Evolutionary conservation across 2,329 filamentous ascomycete genomes (phyloP).

Genomic region (Claviceps capensis): DNA sequence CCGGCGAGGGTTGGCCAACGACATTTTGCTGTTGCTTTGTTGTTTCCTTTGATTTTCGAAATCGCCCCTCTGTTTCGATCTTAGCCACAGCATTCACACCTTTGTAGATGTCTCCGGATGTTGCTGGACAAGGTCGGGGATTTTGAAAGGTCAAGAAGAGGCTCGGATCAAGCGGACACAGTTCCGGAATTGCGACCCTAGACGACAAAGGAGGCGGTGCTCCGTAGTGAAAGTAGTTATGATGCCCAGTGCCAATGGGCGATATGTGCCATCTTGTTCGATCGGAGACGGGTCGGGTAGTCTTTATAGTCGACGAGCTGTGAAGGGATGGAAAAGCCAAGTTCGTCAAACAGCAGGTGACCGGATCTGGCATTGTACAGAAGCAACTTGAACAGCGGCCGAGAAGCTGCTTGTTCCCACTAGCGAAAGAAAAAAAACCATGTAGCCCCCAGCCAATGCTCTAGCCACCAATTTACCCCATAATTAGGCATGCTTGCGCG

Average conservation of each 20-base stretch:
- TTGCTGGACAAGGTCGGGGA: too few species aligned
- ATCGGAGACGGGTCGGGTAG: neutral
- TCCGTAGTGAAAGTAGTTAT: neutral
- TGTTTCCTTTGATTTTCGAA: neutral
- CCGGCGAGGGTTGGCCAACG: conserved; percentile 1
- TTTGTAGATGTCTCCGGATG: neutral
- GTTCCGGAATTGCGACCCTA: too few species aligned
- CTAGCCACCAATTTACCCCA: neutral
- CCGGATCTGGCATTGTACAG: neutral
- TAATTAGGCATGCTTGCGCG: too few species aligned
- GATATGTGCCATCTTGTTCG: neutral
- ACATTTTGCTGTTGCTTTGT: neutral
- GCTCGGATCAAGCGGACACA: neutral
- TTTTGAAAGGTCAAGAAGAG: too few species aligned
- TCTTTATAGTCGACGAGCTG: conserved; percentile 4
- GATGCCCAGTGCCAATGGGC: neutral
- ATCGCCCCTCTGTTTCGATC: neutral
- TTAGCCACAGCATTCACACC: neutral
- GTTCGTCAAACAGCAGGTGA: neutral
- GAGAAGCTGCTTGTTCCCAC: neutral
- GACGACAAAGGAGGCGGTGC: neutral
- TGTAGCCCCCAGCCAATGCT: neutral
- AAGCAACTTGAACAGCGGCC: neutral
- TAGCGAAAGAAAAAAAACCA: neutral
- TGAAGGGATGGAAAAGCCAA: neutral